Evolutionary conservation across 371 early-diverging fungal genomes (phyloP), one percentile per base, ranked within the genome.

Genomic region (Haplosporangium sp.): DNA sequence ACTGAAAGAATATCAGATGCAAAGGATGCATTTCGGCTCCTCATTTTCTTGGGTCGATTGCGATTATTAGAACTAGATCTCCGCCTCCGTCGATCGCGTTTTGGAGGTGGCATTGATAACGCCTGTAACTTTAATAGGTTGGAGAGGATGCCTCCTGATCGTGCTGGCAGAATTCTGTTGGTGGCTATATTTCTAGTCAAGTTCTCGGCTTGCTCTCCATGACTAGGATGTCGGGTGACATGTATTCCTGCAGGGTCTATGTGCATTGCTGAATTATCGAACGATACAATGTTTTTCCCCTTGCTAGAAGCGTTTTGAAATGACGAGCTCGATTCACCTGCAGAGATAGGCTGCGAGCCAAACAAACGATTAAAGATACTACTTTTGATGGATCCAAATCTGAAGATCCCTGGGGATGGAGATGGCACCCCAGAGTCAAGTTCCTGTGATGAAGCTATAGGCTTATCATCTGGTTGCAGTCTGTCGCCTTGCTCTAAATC

Each of bases 111-210:
- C 38, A 55, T 56, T 17, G 74, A 73, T 3, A 73, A 61, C 11
- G 71, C 74, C 15, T 78, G 79, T 10, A 78, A 40, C 37, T 70
- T 65, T 47, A 78, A 67, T 6, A 78, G 59, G 39, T 78, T 78
- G 17, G 79, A 73, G 8, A 78, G 74, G 19, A 78, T 74, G 4
- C 74, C 79, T 27, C 79, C 79, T 6, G 73, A 67, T 17, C 45
- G 60, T 4, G 72, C 6, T 10, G 62, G 56, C 10, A 10, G 27
- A 4, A 34, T 11, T 19, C 62, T 63, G 27, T 50, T 47, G 5
- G 69, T 15, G 9, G 47, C 63, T 11, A 68, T 58, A 5, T 66
- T 73, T 10, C 50, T 42, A 7, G 63, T 37, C 9, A 57, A 27
- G 9, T 42, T 48, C 8, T 53, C 45, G 2, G 48, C 57, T 2